Base-by-base conservation (phyloP, 805 yeast genomes). In the Hanseniaspora singularis region DNA sequence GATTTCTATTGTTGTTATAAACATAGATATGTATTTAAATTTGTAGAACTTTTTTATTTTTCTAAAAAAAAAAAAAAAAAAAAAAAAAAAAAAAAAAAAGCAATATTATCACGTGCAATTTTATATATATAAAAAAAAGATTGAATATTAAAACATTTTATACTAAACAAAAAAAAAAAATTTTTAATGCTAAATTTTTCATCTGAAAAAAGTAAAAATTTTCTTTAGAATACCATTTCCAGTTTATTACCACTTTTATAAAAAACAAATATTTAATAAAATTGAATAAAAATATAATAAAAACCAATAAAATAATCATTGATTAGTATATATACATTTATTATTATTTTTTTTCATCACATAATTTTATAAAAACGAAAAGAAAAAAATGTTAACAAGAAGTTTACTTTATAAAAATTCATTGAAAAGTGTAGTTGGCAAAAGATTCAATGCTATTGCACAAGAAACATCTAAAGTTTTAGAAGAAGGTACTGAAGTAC, bases 381-480 rank as follows among this genome's bases (percentile, higher is more conserved):
- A 34, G 27, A 34, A 22, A 19, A 19, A 34, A n/a, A 34, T 42
- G 46, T 31, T 37, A 18, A 22, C 24, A 6, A 44, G 33, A 31
- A 15, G 14, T 24, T 37, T 30, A 20, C 12, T 42, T n/a, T n/a
- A 30, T 22, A 42, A 42, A 12, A 20, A 14, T 5, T 11, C 36
- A 6, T 3, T 37, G 16, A 42, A 36, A 23, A 18, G 22, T 9
- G 4, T 36, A 12, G 16, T 30, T 22, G 24, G 23, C 2, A 46
- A 36, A 36, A 46, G 45, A 46, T 31, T 28, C 10, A 34, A 46
- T 22, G 26, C 45, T 15, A 33, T 41, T 23, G 12, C 26, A 16
- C 33, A 20, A 28, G 40, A 38, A 28, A 8, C 40, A 8, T 9
- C 23, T 27, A 10, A 9, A 20, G 39, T 33, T 16, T 7, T 19